Base-by-base conservation (phyloP, 139 green algal genomes). In the Dunaliella primolecta region DNA sequence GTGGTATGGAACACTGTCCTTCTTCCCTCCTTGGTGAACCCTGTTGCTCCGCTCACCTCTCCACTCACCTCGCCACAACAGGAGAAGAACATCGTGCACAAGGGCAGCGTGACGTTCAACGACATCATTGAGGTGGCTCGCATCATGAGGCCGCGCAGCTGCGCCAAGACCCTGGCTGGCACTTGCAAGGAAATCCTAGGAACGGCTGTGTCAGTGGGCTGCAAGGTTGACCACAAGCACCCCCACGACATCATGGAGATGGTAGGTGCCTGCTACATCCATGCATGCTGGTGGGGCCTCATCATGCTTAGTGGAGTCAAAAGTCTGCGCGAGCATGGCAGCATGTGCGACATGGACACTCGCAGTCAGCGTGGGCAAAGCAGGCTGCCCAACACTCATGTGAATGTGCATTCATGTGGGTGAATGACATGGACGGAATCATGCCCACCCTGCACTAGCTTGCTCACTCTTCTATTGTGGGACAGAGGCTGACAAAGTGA, bases 81-180 rank as follows among this genome's bases (percentile, higher is more conserved):
- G 95, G 96, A 98, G 86, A 99, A 99, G 94, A 98, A 99, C 93
- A 95, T 99, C 89, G 93, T 96, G 94, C 97, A 99, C 96, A 95
- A 88, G 57, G 97, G 97, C 88, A 99, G 98, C 93, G 91, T 99
- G 81, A 90, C 88, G 1, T 81, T 99, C 75, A 95, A 98, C 35
- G 97, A 99, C 82, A 91, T 99, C 64, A 95, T 98, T 74, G 96
- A 98, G 92, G 95, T 99, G 81, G 97, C 97, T 0, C 94, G 97
- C 81, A 87, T 98, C 75, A 99, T 99, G 97, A 87, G 93, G 57
- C 92, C 96, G 78, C 91, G 97, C 34, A 96, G 90, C 89, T 98
- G 95, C 87, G 97, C 97, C n/a, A 93, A 92, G 85, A 84, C 91
- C 29, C 91, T 99, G 33, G 84, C 90, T 2, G 97, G 97, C 87